Evolutionary conservation across 2,329 filamentous ascomycete species (phyloP), one percentile per base, ranked within the genome.

Genomic region (Exophiala viscosa): DNA sequence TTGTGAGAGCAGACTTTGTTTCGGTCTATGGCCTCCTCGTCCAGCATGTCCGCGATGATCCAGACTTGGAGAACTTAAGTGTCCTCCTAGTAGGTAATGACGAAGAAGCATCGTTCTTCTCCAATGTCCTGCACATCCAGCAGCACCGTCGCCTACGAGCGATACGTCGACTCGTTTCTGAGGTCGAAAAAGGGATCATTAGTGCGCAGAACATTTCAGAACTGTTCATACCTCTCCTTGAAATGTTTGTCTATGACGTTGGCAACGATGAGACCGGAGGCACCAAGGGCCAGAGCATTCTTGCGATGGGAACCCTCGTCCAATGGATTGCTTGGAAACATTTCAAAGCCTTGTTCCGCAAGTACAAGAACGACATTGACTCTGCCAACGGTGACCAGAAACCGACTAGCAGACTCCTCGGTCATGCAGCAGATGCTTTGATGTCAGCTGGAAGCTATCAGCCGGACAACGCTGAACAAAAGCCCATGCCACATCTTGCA

Each of bases 221-320:
- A 14, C 87, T 96, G 65, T 89, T 97, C 66, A 82, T 99, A 36
- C 95, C 93, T 0, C 76, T 99, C 15, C 77, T 97, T 8, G 93
- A 99, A 66, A 91, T 96, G 66, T 97, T 96, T 65, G 86, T 96
- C 18, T 92, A 96, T 65, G 87, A 90, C 53, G 83, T 87, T 54
- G 82, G 81, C 3, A 87, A 90, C 43, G 90, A 96, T 66, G 90
- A 84, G 55, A 75, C 73, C 42, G 78, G 95, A 61, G 92, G 90
- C 45, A 77, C 97, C 48, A 85, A 90, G 45, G 90, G 90, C 13
- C 90, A 96, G 68, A 85, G 92, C 4, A 86, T 90, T n/a, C 82
- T 79, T 8, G 87, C 90, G 0, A 86, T 99, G 54, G 86, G 88
- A 2, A 77, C 80, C 20, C 70, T 99, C 50, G 84, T 87, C 3